Percentiles rank a stretch among this genome's conserved stretches.
Conservation (phyloP, 2,329 filamentous ascomycete genomes). For the Sarocladiaceae sp. region DNA sequence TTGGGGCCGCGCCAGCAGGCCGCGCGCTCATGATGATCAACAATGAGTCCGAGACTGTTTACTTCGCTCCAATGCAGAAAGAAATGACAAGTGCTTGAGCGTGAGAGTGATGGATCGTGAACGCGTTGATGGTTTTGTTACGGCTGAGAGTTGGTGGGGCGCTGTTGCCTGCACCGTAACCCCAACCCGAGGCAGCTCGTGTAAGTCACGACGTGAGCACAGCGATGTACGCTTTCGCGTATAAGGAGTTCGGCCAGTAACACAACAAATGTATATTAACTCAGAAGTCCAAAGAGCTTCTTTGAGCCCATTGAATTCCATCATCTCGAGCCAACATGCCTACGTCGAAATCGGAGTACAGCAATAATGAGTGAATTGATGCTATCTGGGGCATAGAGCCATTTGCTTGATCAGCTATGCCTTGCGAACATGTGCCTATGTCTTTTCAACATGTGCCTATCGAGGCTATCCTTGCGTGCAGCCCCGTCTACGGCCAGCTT, state of each 20-base stretch:
- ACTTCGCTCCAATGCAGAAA: not conserved
- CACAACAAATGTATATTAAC: too few species aligned
- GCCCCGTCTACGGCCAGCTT: conserved; percentile 10
- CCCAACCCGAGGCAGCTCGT: too few species aligned
- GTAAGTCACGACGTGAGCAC: too few species aligned
- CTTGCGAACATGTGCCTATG: too few species aligned
- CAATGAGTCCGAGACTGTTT: too few species aligned
- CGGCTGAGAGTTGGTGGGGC: not conserved
- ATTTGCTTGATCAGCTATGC: too few species aligned
- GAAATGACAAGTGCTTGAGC: not conserved
- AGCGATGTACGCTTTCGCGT: too few species aligned
- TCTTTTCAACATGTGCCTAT: not conserved
- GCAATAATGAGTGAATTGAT: not conserved
- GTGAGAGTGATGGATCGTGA: not conserved
- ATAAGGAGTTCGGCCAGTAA: too few species aligned
- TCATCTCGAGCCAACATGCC: not conserved
- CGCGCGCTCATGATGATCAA: too few species aligned
- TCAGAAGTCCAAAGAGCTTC: too few species aligned
- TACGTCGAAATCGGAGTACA: not conserved
- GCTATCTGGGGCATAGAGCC: not conserved
- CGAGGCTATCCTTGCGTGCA: not conserved
- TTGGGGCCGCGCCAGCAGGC: conserved; percentile 16
- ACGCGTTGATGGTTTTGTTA: not conserved
- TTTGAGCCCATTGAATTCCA: too few species aligned
- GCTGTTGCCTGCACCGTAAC: not conserved